These are phyloP conservation scores for Populus pruinosa DNA, from an alignment of 345 rosid genomes.

Conservation along the genomic window DNA sequence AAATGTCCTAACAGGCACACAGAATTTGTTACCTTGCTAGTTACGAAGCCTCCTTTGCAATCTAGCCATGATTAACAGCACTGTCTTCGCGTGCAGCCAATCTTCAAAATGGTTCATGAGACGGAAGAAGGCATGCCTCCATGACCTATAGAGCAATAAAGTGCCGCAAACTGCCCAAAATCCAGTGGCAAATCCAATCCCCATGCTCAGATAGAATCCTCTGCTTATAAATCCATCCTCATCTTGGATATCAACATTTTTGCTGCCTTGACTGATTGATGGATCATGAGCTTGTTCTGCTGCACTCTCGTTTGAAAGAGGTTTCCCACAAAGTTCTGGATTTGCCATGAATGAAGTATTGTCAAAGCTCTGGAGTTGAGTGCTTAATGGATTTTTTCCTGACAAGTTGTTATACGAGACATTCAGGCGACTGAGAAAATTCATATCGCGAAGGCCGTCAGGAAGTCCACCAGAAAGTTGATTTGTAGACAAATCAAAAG, in stretches of 20 bases:
- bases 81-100: background rate
- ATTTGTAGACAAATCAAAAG: conserved; percentile 3
- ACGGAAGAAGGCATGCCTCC: background rate
- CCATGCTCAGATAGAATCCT: conserved; percentile 8
- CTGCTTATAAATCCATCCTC: background rate
- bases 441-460: background rate
- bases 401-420: background rate
- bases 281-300: background rate
- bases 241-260: background rate
- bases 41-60: background rate
- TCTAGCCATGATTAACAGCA: background rate
- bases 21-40: background rate
- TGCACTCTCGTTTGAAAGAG: background rate
- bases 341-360: background rate
- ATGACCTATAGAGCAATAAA: background rate
- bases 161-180: background rate
- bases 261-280: background rate
- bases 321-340: conserved; percentile 1
- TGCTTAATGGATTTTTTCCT: conserved; percentile 1
- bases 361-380: background rate
- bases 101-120: background rate
- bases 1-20: too few species aligned
- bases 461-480: conserved; percentile 1
- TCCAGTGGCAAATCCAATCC: background rate
- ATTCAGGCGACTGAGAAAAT: background rate